Percentiles rank a stretch among this genome's conserved stretches.
Evolutionary conservation across 495 filamentous ascomycete genomes (phyloP).

Genomic region (Xylaria sp.): DNA sequence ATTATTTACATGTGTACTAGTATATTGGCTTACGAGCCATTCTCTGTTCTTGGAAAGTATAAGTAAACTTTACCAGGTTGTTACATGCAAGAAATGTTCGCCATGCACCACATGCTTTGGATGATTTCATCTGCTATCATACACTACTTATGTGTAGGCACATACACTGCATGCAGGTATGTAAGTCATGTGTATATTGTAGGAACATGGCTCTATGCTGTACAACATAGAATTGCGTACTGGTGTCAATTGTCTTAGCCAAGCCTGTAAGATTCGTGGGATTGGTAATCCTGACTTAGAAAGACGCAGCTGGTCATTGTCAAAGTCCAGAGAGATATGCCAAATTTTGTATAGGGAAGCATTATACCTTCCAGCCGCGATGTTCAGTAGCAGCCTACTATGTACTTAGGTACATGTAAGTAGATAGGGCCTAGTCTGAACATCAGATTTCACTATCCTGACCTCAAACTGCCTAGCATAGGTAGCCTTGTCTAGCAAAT

Average conservation of each 20-base stretch:
- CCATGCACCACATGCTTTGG: neutral
- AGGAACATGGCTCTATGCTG: neutral
- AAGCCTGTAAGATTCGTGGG: neutral
- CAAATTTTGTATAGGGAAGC: neutral
- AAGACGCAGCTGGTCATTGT: neutral
- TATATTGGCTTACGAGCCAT: too few species aligned
- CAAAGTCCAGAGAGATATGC: neutral
- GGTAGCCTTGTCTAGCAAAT: too few species aligned
- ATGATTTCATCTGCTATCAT: neutral
- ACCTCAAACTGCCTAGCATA: too few species aligned
- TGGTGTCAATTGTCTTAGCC: neutral
- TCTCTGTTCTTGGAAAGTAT: too few species aligned
- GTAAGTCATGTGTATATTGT: too few species aligned
- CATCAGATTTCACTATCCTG: too few species aligned
- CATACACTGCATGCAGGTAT: too few species aligned
- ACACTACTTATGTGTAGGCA: too few species aligned
- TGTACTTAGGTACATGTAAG: too few species aligned
- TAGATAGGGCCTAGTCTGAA: too few species aligned
- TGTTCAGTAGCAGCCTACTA: neutral
- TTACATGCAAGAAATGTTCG: neutral
- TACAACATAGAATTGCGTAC: neutral
- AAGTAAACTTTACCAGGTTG: too few species aligned
- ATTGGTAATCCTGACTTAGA: neutral
- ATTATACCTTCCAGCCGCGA: neutral
- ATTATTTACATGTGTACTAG: neutral